Conservation (phyloP, 1,284 basidiomycete species). For the Sphagnurus paluster region DNA sequence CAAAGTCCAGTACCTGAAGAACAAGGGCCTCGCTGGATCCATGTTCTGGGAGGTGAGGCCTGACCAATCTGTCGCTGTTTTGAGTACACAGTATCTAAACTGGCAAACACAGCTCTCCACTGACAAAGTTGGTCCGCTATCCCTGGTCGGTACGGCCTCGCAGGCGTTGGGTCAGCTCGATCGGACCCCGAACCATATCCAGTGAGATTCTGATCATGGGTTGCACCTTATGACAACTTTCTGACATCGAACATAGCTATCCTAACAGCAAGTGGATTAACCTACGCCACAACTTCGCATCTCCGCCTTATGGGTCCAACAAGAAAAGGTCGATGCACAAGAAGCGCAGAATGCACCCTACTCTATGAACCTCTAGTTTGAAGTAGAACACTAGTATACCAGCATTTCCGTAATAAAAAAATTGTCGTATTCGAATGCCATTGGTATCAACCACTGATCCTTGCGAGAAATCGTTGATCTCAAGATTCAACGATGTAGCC, state of each 20-base stretch:
- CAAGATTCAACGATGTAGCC: no score
- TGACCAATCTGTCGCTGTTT: conserved; percentile 14
- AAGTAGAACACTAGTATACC: no score
- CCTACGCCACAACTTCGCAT: conserved; percentile 59
- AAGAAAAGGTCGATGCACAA: no score
- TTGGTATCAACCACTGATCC: no score
- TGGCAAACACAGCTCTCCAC: conserved; percentile 52
- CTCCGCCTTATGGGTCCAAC: no score
- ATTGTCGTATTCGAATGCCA: no score
- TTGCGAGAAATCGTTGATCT: no score
- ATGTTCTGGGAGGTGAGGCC: conserved; percentile 84
- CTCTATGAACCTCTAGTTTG: no score
- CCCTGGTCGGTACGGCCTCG: conserved; percentile 54
- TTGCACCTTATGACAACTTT: background rate
- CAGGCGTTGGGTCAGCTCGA: conserved; percentile 54
- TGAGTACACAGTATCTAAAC: conserved; percentile 17
- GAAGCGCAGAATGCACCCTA: no score
- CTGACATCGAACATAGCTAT: conserved; percentile 46
- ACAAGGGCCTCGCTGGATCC: conserved; percentile 66
- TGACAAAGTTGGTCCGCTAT: conserved; percentile 58
- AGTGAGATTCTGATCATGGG: conserved; percentile 30
- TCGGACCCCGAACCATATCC: conserved; percentile 70
- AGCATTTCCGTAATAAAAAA: no score
- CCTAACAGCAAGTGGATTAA: conserved; percentile 72
- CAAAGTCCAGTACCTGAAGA: conserved; percentile 77